These are phyloP conservation scores for Brassica carinata DNA, from an alignment of 345 rosid species.

Conservation along the genomic window DNA sequence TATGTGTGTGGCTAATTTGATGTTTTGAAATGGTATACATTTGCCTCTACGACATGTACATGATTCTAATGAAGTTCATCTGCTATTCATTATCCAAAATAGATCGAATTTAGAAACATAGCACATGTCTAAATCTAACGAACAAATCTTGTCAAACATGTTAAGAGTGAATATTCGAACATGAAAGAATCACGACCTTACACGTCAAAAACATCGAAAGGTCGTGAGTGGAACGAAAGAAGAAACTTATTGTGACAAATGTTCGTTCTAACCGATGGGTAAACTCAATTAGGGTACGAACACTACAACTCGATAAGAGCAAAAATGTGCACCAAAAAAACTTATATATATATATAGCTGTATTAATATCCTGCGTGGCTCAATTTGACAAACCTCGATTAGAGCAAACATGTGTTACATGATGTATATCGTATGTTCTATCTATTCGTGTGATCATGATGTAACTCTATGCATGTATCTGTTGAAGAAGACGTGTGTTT, in stretches of 20 bases:
- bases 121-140: background rate
- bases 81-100: background rate
- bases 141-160: background rate
- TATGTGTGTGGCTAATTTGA: background rate
- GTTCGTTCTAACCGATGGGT: constrained; percentile 4
- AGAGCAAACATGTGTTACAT: background rate
- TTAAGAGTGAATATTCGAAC: background rate
- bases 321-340: background rate
- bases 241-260: constrained; percentile 11
- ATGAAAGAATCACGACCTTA: background rate
- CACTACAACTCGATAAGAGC: background rate
- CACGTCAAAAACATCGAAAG: background rate
- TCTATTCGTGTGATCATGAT: constrained; percentile 5
- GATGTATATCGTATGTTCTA: constrained; percentile 8
- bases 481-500: constrained; percentile 34
- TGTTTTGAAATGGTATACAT: background rate
- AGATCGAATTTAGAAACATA: background rate
- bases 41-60: background rate
- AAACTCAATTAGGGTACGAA: constrained; percentile 21
- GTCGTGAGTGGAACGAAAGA: background rate
- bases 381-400: background rate
- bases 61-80: background rate
- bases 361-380: background rate
- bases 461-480: background rate
- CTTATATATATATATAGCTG: background rate